Conservation (phyloP, 2,329 filamentous ascomycete species). For the Aspergillus fischeri region DNA sequence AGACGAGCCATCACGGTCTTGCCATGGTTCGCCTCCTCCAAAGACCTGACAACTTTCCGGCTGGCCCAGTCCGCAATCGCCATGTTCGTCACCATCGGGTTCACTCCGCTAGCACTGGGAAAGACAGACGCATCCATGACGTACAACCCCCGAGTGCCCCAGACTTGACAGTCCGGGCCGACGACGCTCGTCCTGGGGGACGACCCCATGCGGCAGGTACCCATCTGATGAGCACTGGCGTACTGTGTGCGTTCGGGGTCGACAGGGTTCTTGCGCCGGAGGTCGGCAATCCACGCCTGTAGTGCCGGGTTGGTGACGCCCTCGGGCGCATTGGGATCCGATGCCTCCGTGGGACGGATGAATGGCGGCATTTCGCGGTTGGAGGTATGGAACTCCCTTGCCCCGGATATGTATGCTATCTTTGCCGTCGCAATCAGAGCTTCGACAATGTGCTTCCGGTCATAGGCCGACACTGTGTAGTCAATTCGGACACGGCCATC, state of each 20-base stretch:
- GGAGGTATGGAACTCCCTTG: slow-evolving; percentile 69
- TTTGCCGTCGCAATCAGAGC: slow-evolving; percentile 69
- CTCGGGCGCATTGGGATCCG: slow-evolving; percentile 24
- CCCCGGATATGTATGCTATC: slow-evolving; percentile 73
- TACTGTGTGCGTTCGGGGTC: slow-evolving; percentile 42
- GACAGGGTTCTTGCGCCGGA: slow-evolving; percentile 45
- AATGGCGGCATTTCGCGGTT: slow-evolving; percentile 64
- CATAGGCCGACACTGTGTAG: slow-evolving; percentile 68
- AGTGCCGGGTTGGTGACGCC: slow-evolving; percentile 54
- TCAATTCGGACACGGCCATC: slow-evolving; percentile 63
- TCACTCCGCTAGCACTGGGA: slow-evolving; percentile 49
- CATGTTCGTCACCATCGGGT: slow-evolving; percentile 52
- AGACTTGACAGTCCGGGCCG: slow-evolving; percentile 43
- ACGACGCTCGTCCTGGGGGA: slow-evolving; percentile 42
- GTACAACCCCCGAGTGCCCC: slow-evolving; percentile 44
- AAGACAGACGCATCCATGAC: slow-evolving; percentile 49
- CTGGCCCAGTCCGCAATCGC: slow-evolving; percentile 47
- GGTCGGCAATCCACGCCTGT: slow-evolving; percentile 50
- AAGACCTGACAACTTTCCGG: slow-evolving; percentile 32
- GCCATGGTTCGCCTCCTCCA: slow-evolving; percentile 17
- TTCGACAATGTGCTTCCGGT: slow-evolving; percentile 67
- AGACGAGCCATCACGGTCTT: slow-evolving; percentile 21
- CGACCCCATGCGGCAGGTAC: slow-evolving; percentile 47
- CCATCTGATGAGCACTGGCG: slow-evolving; percentile 51
- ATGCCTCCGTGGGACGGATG: slow-evolving; percentile 38